Conservation (phyloP, 2,329 filamentous ascomycete genomes). For the Fusarium aywerte region DNA sequence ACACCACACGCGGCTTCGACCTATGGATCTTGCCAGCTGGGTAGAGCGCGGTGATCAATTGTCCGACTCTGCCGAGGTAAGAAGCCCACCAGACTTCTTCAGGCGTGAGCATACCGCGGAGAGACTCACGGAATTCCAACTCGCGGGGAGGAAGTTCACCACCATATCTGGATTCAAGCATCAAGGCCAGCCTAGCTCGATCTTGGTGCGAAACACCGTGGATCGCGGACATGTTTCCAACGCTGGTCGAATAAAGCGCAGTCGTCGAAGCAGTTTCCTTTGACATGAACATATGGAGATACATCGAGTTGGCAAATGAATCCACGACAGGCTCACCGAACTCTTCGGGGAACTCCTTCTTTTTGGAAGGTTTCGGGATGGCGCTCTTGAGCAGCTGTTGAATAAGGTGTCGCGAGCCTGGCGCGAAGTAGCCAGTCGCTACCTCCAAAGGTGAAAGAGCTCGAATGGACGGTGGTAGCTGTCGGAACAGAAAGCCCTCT, state of each 20-base stretch:
- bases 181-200: slow-evolving; percentile 68
- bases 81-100: slow-evolving; percentile 72
- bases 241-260: slow-evolving; percentile 71
- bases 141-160: slow-evolving; percentile 70
- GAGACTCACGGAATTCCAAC: slow-evolving; percentile 61
- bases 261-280: slow-evolving; percentile 67
- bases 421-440: slow-evolving; percentile 65
- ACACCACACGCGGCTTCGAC: slow-evolving; percentile 53
- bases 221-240: slow-evolving; percentile 68
- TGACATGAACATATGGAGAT: slow-evolving; percentile 60
- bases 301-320: slow-evolving; percentile 70
- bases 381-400: slow-evolving; percentile 59
- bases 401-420: slow-evolving; percentile 59
- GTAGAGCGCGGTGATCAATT: slow-evolving; percentile 67
- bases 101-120: slow-evolving; percentile 63
- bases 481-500: slow-evolving; percentile 72
- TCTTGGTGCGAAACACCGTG: slow-evolving; percentile 72
- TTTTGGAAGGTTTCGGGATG: slow-evolving; percentile 54
- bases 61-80: slow-evolving; percentile 70
- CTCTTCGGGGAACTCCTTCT: slow-evolving; percentile 50
- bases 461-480: slow-evolving; percentile 59
- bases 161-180: slow-evolving; percentile 72
- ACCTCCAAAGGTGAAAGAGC: slow-evolving; percentile 67
- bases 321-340: slow-evolving; percentile 61
- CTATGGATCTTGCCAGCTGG: slow-evolving; percentile 64